These are phyloP conservation scores for Amyloporia xantha DNA, from an alignment of 768 basidiomycete genomes.

Conservation along the genomic window DNA sequence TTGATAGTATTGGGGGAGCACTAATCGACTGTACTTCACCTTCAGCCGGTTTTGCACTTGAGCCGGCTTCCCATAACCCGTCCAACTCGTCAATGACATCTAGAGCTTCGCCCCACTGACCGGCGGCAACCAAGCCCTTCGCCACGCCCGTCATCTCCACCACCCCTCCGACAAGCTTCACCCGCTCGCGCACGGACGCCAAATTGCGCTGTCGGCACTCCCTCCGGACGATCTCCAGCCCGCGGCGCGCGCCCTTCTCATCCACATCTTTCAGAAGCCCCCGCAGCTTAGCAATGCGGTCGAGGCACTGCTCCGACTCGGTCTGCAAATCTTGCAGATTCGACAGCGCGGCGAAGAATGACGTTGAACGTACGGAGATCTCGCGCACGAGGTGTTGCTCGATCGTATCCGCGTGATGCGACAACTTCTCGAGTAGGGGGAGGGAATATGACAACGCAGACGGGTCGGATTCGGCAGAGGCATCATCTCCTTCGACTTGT, in stretches of 20 bases:
- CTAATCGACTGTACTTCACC: not conserved
- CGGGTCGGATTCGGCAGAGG: constrained; percentile 38
- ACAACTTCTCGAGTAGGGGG: constrained; percentile 82
- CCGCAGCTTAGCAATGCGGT: constrained; percentile 68
- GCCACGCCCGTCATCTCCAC: constrained; percentile 74
- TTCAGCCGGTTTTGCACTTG: not conserved
- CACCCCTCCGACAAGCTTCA: constrained; percentile 59
- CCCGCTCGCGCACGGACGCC: constrained; percentile 51
- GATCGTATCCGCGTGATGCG: constrained; percentile 86
- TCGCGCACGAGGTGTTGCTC: constrained; percentile 94
- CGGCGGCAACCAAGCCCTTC: constrained; percentile 67
- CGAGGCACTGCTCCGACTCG: constrained; percentile 79
- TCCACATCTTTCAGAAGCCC: constrained; percentile 70
- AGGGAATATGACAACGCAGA: constrained; percentile 58
- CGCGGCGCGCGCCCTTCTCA: constrained; percentile 68
- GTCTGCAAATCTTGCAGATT: constrained; percentile 91
- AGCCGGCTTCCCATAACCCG: constrained; percentile 40
- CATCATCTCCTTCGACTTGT: constrained; percentile 28
- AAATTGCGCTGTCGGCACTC: constrained; percentile 59
- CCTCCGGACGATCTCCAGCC: constrained; percentile 64
- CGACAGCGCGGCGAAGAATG: constrained; percentile 93
- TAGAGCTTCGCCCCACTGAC: constrained; percentile 85
- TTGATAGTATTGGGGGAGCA: constrained; percentile 2
- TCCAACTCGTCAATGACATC: constrained; percentile 66
- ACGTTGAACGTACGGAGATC: constrained; percentile 82